phyloP scores from a whole-genome alignment of 345 rosid genomes.

The Hirschfeldia incana region DNA sequence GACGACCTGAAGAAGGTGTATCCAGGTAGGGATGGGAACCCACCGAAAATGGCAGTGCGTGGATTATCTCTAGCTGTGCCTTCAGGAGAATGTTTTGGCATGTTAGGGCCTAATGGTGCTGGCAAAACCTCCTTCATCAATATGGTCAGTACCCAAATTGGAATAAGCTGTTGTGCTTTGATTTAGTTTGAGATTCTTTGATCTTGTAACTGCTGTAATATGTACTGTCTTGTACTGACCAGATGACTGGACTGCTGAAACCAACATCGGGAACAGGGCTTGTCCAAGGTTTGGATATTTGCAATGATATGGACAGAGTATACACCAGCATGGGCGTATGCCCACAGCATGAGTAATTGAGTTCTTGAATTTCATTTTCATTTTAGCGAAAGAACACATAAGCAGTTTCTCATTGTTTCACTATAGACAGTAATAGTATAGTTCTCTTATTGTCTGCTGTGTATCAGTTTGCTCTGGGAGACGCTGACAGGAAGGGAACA shows the following conservation, averaged over 20 bases:
- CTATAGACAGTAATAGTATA: background rate
- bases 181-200: background rate
- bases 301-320: slow-evolving; percentile 70
- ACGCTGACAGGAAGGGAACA: slow-evolving; percentile 91
- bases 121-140: slow-evolving; percentile 94
- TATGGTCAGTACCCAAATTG: slow-evolving; percentile 59
- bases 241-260: slow-evolving; percentile 93
- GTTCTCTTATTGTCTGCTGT: slow-evolving; percentile 10
- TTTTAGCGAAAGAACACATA: background rate
- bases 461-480: slow-evolving; percentile 88
- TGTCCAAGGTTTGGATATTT: slow-evolving; percentile 75
- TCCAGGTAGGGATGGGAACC: slow-evolving; percentile 92
- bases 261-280: slow-evolving; percentile 79
- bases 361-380: slow-evolving; percentile 20
- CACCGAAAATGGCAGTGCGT: slow-evolving; percentile 76
- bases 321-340: slow-evolving; percentile 97
- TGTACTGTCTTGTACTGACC: slow-evolving; percentile 17
- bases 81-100: slow-evolving; percentile 92
- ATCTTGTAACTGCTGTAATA: background rate
- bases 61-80: slow-evolving; percentile 93
- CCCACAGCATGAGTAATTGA: slow-evolving; percentile 86
- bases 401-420: background rate
- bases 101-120: slow-evolving; percentile 99
- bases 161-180: slow-evolving; percentile 4
- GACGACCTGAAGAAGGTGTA: slow-evolving; percentile 77